Percentiles rank a stretch among this genome's conserved stretches.
These are phyloP conservation scores for Angomonas ambiguus DNA, from an alignment of 208 protist species.

Conservation along the genomic window DNA sequence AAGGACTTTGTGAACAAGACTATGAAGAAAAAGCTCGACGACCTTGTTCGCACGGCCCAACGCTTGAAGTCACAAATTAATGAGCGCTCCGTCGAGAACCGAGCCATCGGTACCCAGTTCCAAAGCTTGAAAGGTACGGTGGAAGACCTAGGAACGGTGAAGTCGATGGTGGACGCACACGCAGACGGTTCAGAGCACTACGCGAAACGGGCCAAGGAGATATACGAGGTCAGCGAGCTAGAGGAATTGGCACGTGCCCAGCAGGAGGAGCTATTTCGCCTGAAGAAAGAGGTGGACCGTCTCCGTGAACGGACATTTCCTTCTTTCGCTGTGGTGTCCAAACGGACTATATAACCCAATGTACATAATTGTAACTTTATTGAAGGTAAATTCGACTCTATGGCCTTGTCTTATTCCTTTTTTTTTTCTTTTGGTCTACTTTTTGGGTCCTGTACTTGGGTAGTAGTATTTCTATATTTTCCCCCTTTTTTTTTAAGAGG, in stretches of 20 bases:
- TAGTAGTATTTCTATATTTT: no score
- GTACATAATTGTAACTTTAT: conserved; percentile 1
- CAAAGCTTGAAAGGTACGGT: conserved; percentile 39
- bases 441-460: no score
- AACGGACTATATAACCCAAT: conserved; percentile 36
- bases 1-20: conserved; percentile 60
- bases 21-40: conserved; percentile 76
- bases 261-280: conserved; percentile 77
- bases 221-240: conserved; percentile 75
- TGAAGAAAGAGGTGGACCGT: conserved; percentile 85
- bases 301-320: conserved; percentile 86
- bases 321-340: conserved; percentile 89
- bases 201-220: conserved; percentile 49
- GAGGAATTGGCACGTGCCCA: conserved; percentile 81
- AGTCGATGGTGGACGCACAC: conserved; percentile 54
- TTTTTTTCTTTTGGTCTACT: conserved; percentile 10
- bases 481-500: neutral
- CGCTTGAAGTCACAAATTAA: conserved; percentile 62
- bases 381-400: neutral
- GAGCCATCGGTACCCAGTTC: conserved; percentile 35
- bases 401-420: neutral
- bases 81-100: conserved; percentile 77
- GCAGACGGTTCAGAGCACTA: conserved; percentile 34
- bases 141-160: conserved; percentile 51
- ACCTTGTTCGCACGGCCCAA: conserved; percentile 45